Base-by-base conservation (phyloP, 2,329 filamentous ascomycete species). In the Chaetothyriales sp. region DNA sequence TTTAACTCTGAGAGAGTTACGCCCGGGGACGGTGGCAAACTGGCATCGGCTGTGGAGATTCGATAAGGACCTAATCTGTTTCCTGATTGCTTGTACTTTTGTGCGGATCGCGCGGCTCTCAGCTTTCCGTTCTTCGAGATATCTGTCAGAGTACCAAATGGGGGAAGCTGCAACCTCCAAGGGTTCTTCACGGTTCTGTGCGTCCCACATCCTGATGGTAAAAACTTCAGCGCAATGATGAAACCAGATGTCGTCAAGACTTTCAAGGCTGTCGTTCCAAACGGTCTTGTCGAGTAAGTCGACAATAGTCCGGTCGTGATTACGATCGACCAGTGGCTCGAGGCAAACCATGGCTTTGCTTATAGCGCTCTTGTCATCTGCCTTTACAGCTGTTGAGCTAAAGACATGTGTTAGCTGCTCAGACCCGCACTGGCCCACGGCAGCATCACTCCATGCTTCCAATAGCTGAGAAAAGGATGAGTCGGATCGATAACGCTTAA, bases 111-210 rank as follows among this genome's bases (percentile, higher is more conserved):
- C 66, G 44, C 68, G 68, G 15, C 74, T 70, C 8, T 69, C 59
- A 1, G 68, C 67, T 50, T 70, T 67, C 52, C 74, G 76, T 54
- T 70, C 66, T 47, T 74, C 68, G 45, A 80, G 65, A 60, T 82
- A 83, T 45, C 78, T 72, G 63, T 82, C 79, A 3, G 75, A 70
- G 55, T 78, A 79, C 59, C 79, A 72, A 1, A 69, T 66, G 1
- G 70, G 61, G 2, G 78, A 77, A 18, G 80, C 68, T 5, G 72
- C 72, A 44, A 80, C 63, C 25, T 70, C 66, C 20, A 75, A 57
- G 28, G 36, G 60, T 56, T 59, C 43, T 60, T 62, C 44, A 12
- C 51, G 32, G 64, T 64, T 26, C 70, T 58, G 66, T 51, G 59
- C 56, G 62, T 57, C 64, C 60, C 64, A 66, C 44, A 66, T 56